Percentiles rank a stretch among this genome's conserved stretches.
These are phyloP conservation scores for Furcasterigmium sp. DNA, from an alignment of 2,329 filamentous ascomycete genomes.

Conservation along the genomic window DNA sequence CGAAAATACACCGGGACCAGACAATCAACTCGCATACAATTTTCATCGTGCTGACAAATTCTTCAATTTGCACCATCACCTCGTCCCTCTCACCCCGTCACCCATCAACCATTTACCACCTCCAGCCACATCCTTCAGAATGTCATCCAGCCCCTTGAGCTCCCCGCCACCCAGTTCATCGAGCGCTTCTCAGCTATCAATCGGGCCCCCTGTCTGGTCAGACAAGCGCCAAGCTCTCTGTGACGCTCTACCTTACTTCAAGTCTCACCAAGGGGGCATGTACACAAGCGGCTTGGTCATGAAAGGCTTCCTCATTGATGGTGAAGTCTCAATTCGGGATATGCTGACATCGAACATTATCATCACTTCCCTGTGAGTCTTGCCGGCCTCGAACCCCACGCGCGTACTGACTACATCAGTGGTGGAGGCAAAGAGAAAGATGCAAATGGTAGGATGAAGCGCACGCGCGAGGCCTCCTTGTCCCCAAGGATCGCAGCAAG, in stretches of 20 bases:
- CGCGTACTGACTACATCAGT: constrained; percentile 20
- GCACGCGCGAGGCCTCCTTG: constrained; percentile 35
- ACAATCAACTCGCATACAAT: no score
- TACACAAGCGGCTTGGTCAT: constrained; percentile 46
- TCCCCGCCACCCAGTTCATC: no score
- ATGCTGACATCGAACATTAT: constrained; percentile 56
- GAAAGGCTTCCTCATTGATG: constrained; percentile 55
- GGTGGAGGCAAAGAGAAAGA: constrained; percentile 49
- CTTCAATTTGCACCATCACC: no score
- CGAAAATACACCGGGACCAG: no score
- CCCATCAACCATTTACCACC: no score
- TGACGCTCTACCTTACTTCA: constrained; percentile 59
- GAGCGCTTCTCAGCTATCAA: no score
- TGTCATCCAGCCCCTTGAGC: no score
- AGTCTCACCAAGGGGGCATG: constrained; percentile 52
- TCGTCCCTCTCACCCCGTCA: no score
- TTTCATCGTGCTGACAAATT: no score
- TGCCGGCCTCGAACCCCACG: constrained; percentile 12
- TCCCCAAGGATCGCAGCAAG: constrained; percentile 17
- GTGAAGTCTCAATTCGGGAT: constrained; percentile 46
- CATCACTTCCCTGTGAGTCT: constrained; percentile 55
- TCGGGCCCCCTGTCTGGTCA: constrained; percentile 41
- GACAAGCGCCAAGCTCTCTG: constrained; percentile 54
- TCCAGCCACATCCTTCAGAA: no score
- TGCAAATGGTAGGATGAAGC: constrained; percentile 35